phyloP scores from a whole-genome alignment of 129 eudicot species.

The Ambrosia trifida region DNA sequence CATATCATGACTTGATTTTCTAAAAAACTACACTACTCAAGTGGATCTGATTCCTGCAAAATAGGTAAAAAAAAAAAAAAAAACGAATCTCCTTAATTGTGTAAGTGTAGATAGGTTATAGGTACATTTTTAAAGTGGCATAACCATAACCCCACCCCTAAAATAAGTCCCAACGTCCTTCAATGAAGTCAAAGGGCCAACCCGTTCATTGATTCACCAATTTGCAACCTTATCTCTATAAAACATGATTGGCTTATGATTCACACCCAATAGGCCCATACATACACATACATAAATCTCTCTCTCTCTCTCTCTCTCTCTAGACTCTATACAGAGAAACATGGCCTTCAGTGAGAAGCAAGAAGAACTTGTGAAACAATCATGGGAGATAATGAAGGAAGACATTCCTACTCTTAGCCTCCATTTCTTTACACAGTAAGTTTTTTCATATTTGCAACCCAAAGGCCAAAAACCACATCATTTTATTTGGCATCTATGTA shows the following conservation, averaged over 20 bases:
- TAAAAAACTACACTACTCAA: background rate
- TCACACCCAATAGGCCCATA: background rate
- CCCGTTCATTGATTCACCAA: background rate
- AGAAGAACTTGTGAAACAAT: constrained; percentile 71
- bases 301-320: background rate
- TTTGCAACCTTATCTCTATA: background rate
- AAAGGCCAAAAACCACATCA: background rate
- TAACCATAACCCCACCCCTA: background rate
- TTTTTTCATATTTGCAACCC: background rate
- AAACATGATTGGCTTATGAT: constrained; percentile 1
- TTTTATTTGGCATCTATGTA: background rate
- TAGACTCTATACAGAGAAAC: background rate
- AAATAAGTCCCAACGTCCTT: constrained; percentile 14
- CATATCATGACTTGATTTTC: background rate
- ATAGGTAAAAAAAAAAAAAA: background rate
- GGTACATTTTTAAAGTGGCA: background rate
- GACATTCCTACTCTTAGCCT: constrained; percentile 49
- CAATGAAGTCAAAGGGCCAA: constrained; percentile 19
- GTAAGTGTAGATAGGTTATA: background rate
- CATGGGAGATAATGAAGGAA: constrained; percentile 73
- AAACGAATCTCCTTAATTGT: background rate
- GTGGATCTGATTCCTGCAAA: background rate
- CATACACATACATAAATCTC: constrained; percentile 3
- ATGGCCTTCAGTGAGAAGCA: constrained; percentile 59
- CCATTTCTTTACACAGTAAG: constrained; percentile 62